Evolutionary conservation across 2,329 filamentous ascomycete species (phyloP).

Genomic region (Aureobasidium sp.): DNA sequence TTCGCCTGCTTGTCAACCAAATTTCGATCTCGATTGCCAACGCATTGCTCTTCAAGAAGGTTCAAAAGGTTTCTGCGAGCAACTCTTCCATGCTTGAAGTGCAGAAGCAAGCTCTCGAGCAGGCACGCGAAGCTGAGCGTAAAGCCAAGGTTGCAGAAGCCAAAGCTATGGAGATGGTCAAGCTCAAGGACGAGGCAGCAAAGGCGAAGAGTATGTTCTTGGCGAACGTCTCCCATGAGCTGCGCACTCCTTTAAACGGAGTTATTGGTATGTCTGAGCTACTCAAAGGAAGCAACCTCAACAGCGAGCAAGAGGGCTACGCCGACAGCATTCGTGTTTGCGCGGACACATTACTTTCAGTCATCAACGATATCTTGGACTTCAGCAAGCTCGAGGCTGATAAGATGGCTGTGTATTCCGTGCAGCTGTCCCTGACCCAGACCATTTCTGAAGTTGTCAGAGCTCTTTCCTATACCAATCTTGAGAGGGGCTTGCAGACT

Average conservation of each 20-base stretch:
- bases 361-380: conserved; percentile 46
- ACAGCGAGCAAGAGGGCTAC: conserved; percentile 52
- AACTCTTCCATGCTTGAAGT: conserved; percentile 71
- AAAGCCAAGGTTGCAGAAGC: conserved; percentile 71
- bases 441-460: conserved; percentile 58
- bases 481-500: conserved; percentile 51
- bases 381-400: conserved; percentile 46
- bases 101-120: conserved; percentile 63
- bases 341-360: conserved; percentile 45
- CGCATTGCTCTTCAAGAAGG: conserved; percentile 54
- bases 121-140: conserved; percentile 63
- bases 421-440: conserved; percentile 43
- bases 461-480: conserved; percentile 54
- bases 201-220: conserved; percentile 74
- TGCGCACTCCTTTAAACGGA: conserved; percentile 48
- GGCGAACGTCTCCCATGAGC: conserved; percentile 48
- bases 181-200: conserved; percentile 73
- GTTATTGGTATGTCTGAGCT: conserved; percentile 53
- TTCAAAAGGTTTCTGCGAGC: conserved; percentile 69
- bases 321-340: conserved; percentile 58
- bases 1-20: conserved; percentile 66
- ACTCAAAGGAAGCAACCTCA: conserved; percentile 48
- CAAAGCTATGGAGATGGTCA: conserved; percentile 68
- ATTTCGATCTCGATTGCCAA: conserved; percentile 60
- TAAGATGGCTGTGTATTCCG: conserved; percentile 53